Base-by-base conservation (phyloP, 768 basidiomycete genomes). In the Megacollybia marginata region DNA sequence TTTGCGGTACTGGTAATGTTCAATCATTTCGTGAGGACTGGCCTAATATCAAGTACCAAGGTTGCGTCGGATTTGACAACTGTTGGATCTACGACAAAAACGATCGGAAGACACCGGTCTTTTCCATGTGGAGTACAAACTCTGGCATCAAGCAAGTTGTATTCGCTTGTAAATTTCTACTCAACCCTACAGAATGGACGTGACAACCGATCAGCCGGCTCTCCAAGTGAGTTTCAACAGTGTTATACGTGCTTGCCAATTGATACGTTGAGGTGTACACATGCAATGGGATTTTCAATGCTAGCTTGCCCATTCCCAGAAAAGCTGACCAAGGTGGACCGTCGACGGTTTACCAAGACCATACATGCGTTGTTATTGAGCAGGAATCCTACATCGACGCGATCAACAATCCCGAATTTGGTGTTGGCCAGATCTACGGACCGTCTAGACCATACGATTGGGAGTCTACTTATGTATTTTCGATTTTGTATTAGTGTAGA, bases 11-110 rank as follows among this genome's bases (percentile, higher is more conserved):
- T 32, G 69, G 72, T 70, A 44, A 28, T 46, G 19, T 45, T 31
- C 28, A 32, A 46, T 31, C 35, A n/a, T 33, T 9, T 18, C 33
- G 10, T 8, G 38, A 3, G 38, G 18, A 40, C n/a, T 40, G 38
- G 18, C 13, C 18, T 15, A 40, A 13, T 13, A n/a, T n/a, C n/a
- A 40, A 13, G 38, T 15, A 40, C 5, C 12, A 38, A 72, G 73
- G 67, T 32, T 75, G 73, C 52, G 64, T 67, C 15, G 75, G 75
- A 2, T 72, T 70, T 49, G 75, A 77, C 54, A 74, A 76, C 52
- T 66, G 64, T 48, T 77, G 70, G 69, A 55, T 74, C 38, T 72
- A 72, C 50, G 72, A 76, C 51, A 47, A 64, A 11, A 59, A 60
- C 32, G 45, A 59, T 44, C 44, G 38, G 7, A 53, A 54, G 6